Conservation (phyloP, 2,329 filamentous ascomycete genomes). For the Sporothrix brunneoviolacea region DNA sequence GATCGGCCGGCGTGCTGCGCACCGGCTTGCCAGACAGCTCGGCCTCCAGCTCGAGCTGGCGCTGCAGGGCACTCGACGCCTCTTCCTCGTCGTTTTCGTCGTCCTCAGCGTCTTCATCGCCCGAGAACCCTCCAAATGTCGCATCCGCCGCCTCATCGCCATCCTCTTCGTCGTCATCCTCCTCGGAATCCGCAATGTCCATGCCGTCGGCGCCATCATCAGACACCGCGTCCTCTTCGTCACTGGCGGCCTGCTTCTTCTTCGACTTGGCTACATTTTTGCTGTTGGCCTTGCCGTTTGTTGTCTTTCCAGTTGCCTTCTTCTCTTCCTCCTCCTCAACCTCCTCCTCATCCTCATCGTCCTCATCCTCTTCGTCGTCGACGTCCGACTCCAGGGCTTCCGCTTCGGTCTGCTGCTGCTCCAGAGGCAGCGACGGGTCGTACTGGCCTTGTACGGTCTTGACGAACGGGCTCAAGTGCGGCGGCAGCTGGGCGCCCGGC, state of each 20-base stretch:
- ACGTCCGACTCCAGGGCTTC: slow-evolving; percentile 67
- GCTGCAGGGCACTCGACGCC: slow-evolving; percentile 56
- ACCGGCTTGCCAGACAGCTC: slow-evolving; percentile 69
- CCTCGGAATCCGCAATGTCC: slow-evolving; percentile 40
- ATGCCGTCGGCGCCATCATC: slow-evolving; percentile 40
- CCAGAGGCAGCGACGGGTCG: slow-evolving; percentile 79
- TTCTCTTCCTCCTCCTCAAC: slow-evolving; percentile 25
- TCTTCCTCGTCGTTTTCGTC: slow-evolving; percentile 51
- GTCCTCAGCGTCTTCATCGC: slow-evolving; percentile 32
- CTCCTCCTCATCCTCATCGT: slow-evolving; percentile 33
- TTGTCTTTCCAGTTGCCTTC: slow-evolving; percentile 29
- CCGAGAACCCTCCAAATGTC: slow-evolving; percentile 27
- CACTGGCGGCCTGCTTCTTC: slow-evolving; percentile 16
- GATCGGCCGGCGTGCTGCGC: slow-evolving; percentile 38
- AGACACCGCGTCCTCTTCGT: slow-evolving; percentile 30
- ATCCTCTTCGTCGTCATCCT: slow-evolving; percentile 39
- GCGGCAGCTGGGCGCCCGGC: slow-evolving; percentile 81
- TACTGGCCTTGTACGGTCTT: slow-evolving; percentile 81
- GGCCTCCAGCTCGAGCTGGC: slow-evolving; percentile 87
- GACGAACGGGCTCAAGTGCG: slow-evolving; percentile 94
- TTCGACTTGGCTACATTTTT: slow-evolving; percentile 43
- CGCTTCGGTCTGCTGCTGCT: slow-evolving; percentile 79
- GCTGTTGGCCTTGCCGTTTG: slow-evolving; percentile 43
- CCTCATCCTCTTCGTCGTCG: slow-evolving; percentile 40
- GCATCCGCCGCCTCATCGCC: slow-evolving; percentile 25